A percentile compares a stretch with the other conserved stretches of the same genome.
Conservation (phyloP, 441 rosid species). For the Eruca vesicaria region DNA sequence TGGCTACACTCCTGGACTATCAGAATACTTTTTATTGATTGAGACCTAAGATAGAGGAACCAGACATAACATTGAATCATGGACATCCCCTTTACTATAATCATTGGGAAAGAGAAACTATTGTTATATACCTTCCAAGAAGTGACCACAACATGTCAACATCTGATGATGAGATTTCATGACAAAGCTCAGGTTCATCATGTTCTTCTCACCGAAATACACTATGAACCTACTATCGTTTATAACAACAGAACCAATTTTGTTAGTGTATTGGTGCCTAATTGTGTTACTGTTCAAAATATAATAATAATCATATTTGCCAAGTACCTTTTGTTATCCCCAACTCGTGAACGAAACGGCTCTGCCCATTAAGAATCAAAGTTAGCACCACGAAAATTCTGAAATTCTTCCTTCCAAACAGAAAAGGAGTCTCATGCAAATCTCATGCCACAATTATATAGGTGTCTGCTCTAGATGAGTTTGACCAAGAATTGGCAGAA, state of each 20-base stretch:
- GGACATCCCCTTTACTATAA: no score
- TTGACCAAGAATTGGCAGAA: not conserved
- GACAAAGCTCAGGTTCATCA: no score
- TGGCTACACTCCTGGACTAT: no score
- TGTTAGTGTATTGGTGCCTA: not conserved
- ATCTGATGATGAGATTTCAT: no score
- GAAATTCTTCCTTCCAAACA: not conserved
- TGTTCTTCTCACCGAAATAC: no score
- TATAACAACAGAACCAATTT: no score
- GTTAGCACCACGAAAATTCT: not conserved
- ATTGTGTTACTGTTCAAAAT: not conserved
- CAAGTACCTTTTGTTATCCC: not conserved
- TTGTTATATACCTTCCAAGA: no score
- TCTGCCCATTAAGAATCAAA: not conserved
- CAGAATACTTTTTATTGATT: no score
- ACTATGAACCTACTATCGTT: not conserved
- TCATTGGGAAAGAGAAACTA: no score
- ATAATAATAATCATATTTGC: not conserved
- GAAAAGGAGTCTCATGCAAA: not conserved
- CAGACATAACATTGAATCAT: no score
- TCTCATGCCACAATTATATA: not conserved
- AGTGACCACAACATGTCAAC: no score
- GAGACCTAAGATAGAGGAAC: no score
- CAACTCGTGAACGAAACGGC: not conserved
- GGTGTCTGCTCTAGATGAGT: not conserved